Percentiles rank a stretch among this genome's conserved stretches.
phyloP scores from a whole-genome alignment of 495 filamentous ascomycete species.

The Aspergillus leporis region DNA sequence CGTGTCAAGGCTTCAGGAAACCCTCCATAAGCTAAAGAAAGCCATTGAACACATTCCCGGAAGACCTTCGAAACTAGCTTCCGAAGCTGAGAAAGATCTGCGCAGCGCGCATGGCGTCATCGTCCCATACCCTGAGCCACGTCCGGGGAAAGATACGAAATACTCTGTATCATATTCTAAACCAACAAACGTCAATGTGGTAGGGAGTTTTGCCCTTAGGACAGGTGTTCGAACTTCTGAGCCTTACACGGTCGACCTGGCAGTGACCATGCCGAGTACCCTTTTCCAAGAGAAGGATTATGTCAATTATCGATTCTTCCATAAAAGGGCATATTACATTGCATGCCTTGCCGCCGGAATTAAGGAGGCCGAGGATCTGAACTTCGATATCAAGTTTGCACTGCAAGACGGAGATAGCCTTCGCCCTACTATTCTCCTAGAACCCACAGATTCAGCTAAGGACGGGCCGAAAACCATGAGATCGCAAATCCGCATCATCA shows the following conservation, averaged over 20 bases:
- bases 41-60: conserved; percentile 72
- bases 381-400: conserved; percentile 61
- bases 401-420: conserved; percentile 75
- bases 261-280: conserved; percentile 75
- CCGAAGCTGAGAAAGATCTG: conserved; percentile 66
- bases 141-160: conserved; percentile 67
- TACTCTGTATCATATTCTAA: conserved; percentile 78
- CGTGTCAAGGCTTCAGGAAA: conserved; percentile 63
- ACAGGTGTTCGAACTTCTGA: conserved; percentile 64
- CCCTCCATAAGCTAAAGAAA: conserved; percentile 69
- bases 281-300: conserved; percentile 95
- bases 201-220: conserved; percentile 81
- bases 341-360: conserved; percentile 74
- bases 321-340: conserved; percentile 91
- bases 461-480: conserved; percentile 33
- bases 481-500: conserved; percentile 75
- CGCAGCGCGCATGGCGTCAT: conserved; percentile 62
- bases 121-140: conserved; percentile 81
- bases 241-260: conserved; percentile 69
- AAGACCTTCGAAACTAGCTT: conserved; percentile 54
- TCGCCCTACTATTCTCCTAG: conserved; percentile 68
- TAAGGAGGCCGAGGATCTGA: conserved; percentile 51
- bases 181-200: conserved; percentile 79
- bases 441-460: conserved; percentile 34
- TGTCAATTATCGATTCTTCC: conserved; percentile 87